Conservation (phyloP, 2,329 filamentous ascomycete species). For the Pestalotiopsis sp. region DNA sequence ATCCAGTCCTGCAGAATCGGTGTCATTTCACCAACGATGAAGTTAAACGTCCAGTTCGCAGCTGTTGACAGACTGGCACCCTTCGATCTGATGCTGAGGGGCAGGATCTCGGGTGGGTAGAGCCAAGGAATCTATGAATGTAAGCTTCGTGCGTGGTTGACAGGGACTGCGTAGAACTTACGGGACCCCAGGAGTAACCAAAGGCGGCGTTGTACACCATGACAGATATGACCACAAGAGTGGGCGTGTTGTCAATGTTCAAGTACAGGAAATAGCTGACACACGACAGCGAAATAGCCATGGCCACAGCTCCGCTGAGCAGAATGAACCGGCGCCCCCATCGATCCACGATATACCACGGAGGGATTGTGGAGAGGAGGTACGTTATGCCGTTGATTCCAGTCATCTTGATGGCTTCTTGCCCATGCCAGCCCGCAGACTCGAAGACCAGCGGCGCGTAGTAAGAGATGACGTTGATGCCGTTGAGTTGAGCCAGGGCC, state of each 20-base stretch:
- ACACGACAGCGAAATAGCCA: conserved; percentile 82
- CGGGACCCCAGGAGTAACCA: conserved; percentile 88
- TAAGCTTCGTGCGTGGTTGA: neutral
- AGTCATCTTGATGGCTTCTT: conserved; percentile 92
- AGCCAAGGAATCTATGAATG: conserved; percentile 79
- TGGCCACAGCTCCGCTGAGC: conserved; percentile 84
- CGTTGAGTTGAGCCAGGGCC: conserved; percentile 92
- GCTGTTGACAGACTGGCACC: conserved; percentile 95
- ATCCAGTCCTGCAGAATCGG: conserved; percentile 91
- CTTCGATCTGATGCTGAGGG: conserved; percentile 94
- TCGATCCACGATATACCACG: conserved; percentile 94
- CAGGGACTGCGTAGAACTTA: conserved; percentile 2
- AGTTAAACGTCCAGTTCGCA: conserved; percentile 98
- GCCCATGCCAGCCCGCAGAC: conserved; percentile 92
- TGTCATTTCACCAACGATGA: conserved; percentile 93
- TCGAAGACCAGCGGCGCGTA: conserved; percentile 97
- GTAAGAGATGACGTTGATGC: conserved; percentile 99
- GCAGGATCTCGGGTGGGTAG: conserved; percentile 97
- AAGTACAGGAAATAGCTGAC: conserved; percentile 97
- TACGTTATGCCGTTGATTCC: conserved; percentile 93
- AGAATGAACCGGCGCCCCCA: conserved; percentile 90
- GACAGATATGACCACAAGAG: conserved; percentile 87
- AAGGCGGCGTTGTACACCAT: conserved; percentile 99
- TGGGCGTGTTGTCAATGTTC: conserved; percentile 76
- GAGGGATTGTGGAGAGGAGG: conserved; percentile 86